phyloP scores from a whole-genome alignment of 306 rosid species.

The Dalbergia oliveri region DNA sequence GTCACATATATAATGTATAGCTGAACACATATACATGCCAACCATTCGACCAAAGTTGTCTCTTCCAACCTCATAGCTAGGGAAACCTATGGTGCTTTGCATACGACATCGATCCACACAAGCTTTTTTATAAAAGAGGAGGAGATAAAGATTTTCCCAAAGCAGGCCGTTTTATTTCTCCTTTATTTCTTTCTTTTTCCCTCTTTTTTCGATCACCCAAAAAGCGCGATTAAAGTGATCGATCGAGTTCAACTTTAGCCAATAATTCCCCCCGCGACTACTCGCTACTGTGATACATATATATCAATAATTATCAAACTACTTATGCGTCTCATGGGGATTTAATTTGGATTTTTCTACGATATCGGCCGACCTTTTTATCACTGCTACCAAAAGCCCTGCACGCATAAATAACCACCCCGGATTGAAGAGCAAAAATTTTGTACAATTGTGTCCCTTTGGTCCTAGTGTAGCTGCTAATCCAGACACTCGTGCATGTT shows the following conservation, averaged over 20 bases:
- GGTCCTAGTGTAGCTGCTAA: neutral
- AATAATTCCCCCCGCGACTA: slow-evolving; percentile 34
- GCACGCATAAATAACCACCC: neutral
- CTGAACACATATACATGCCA: neutral
- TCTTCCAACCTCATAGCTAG: slow-evolving; percentile 47
- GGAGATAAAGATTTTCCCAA: slow-evolving; percentile 46
- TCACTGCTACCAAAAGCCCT: slow-evolving; percentile 23
- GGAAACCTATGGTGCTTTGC: slow-evolving; percentile 42
- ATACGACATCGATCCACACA: slow-evolving; percentile 32
- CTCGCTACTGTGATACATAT: neutral
- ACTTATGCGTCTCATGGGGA: slow-evolving; percentile 15
- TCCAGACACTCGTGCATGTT: neutral
- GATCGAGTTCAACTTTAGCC: slow-evolving; percentile 39
- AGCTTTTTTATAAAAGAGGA: slow-evolving; percentile 56
- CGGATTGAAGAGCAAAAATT: neutral
- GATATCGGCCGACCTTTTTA: neutral
- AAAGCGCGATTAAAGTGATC: slow-evolving; percentile 31
- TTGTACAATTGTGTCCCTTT: neutral
- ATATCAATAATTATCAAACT: slow-evolving; percentile 20
- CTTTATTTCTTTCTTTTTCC: neutral
- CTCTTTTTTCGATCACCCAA: slow-evolving; percentile 40
- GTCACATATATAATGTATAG: slow-evolving; percentile 17
- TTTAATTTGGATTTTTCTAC: slow-evolving; percentile 38
- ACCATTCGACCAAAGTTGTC: slow-evolving; percentile 22
- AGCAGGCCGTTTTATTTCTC: slow-evolving; percentile 29